Base-by-base conservation (phyloP, 768 basidiomycete genomes). In the Lentinula lateritia region DNA sequence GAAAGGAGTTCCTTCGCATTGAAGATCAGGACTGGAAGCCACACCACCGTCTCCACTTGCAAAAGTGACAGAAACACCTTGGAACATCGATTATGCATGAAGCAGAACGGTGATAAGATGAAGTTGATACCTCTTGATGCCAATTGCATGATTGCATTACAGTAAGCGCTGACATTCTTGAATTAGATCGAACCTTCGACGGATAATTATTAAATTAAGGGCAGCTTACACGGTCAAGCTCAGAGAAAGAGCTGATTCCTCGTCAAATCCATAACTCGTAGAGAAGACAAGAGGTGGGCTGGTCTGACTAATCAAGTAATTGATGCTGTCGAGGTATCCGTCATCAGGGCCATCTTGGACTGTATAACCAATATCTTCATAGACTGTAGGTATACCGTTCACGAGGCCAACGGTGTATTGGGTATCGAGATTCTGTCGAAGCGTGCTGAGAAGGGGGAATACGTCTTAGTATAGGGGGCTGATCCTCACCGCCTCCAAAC, bases 1-100 rank as follows among this genome's bases (percentile, higher is more conserved):
- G 43, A 55, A 56, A 28, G 43, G 80, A n/a, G 81, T 81, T 1
- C 62, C 60, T 35, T 84, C 79, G 28, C 83, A 81, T n/a, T 78
- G 76, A 23, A 73, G 67, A 69, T 80, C 80, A 32, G 76, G 61
- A n/a, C 83, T 10, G 7, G 79, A 78, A 54, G 55, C 83, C 0
- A 69, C 67, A 57, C 68, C 67, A 39, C 62, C 68, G 39, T 83
- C 78, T 32, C 81, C 80, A 10, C 76, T 76, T 23, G 73, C 50
- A 46, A 60, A 46, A 13, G 41, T 62, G 18, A 84, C 8, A 5
- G 79, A 76, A 20, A 78, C 67, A 9, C 82, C 82, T 2, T 80
- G 77, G n/a, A 72, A 74, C 32, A 79, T 20, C 15, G 46, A 59
- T 50, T 28, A 1, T 12, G 50, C 41, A n/a, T n/a, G n/a, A n/a